Base-by-base conservation (phyloP, 768 basidiomycete genomes). In the Candolleomyces eurysporus region DNA sequence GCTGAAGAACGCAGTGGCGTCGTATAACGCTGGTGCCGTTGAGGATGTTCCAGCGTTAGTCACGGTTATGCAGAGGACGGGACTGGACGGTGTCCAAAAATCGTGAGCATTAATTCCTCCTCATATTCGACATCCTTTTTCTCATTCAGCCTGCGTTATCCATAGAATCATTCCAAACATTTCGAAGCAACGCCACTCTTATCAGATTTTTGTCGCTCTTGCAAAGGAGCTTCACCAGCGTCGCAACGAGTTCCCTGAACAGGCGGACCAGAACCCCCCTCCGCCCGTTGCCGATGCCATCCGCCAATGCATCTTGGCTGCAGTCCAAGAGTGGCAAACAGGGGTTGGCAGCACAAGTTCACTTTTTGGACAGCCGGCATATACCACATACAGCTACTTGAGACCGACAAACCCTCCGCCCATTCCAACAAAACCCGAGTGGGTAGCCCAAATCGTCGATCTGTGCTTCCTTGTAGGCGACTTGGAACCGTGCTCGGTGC, bases 161-260 rank as follows among this genome's bases (percentile, higher is more conserved):
- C 26, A 26, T 26, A 26, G 26, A 26, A 26, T 26, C 4, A 26
- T 26, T 26, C 26, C 26, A 26, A 26, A 26, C 26, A 26, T 26
- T 4, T 26, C 26, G 26, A 26, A 26, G 26, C 26, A 26, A 26
- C 26, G 26, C 26, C 2, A 26, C 26, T 26, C 2, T 26, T 26
- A 26, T 26, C 26, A 4, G 26, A 4, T 26, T n/a, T n/a, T 43
- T 11, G 42, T 43, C 42, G 64, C 68, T 0, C 66, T 76, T 31
- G 43, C 69, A 30, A 69, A 68, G 42, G 52, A 74, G 21, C 63
- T 64, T 14, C 62, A 67, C 21, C 43, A 68, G 57, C 62, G 60
- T 49, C 43, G 59, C 13, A 26, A 14, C 16, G 40, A 68, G 39
- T 48, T 65, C 8, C 65, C 56, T 42, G 21, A 39, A 58, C 8